Base-by-base conservation (phyloP, 371 early-diverging fungal genomes). In the Synchytrium microbalum region DNA sequence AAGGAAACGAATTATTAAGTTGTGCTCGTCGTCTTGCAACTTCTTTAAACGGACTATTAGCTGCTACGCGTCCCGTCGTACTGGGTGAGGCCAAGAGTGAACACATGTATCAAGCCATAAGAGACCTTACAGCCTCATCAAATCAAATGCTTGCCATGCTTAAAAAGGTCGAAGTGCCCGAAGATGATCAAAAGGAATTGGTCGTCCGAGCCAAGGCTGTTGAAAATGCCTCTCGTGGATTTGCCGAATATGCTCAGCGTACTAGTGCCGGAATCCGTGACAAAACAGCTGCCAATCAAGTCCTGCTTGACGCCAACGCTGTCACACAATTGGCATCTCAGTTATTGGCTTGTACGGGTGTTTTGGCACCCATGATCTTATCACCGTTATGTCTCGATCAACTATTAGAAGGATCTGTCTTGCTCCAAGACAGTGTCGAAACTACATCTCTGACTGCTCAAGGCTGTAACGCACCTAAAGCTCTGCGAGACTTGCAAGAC, bases 311-410 rank as follows among this genome's bases (percentile, higher is more conserved):
- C 33, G 78, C 78, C 26, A 72, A 70, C 30, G 23, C 58, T 1
- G 66, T 66, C 0, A 72, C 32, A 23, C 76, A 75, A 28, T 46
- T 60, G 19, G 66, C 72, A 0, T 63, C 70, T 23, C 60, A 67
- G 30, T 28, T 79, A 23, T 66, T 72, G 13, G 77, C 80, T 0
- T 71, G 71, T 38, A 70, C 74, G 19, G 58, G 64, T 14, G 66
- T 68, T 2, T 65, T 79, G 0, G 62, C 76, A 14, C 75, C 77
- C 0, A 65, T 68, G 14, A 63, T 81, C 8, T 67, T 62, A 24
- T 62, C 64, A 28, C 64, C 74, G n/a, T 46, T 74, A 10, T 76
- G 78, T 60, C 51, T 69, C 2, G 80, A 78, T 46, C 78, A 78
- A 55, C 61, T 82, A 16, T 33, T 71, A 57, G 76, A 75, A 52